A percentile compares a stretch with the other conserved stretches of the same genome.
These are phyloP conservation scores for Noccaea caerulescens DNA, from an alignment of 345 rosid genomes.

Conservation along the genomic window DNA sequence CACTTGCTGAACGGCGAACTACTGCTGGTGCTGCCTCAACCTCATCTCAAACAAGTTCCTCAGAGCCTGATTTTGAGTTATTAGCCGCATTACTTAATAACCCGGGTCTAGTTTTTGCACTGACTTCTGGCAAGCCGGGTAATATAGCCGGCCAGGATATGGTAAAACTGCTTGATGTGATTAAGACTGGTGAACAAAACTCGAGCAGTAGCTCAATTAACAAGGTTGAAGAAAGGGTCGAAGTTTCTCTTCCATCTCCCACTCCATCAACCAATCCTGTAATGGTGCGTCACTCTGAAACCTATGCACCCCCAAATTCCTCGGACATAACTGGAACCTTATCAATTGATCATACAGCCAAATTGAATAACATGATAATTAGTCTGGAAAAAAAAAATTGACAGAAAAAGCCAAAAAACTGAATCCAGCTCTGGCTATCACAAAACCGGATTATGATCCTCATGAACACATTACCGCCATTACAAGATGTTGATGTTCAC, in stretches of 20 bases:
- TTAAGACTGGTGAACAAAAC: slow-evolving; percentile 38
- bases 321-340: background rate
- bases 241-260: slow-evolving; percentile 95
- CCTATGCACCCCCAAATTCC: slow-evolving; percentile 40
- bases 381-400: background rate
- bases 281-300: slow-evolving; percentile 83
- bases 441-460: background rate
- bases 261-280: slow-evolving; percentile 87
- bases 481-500: background rate
- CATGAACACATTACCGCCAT: background rate
- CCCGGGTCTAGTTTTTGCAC: slow-evolving; percentile 86
- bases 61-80: slow-evolving; percentile 90
- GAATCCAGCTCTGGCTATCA: background rate
- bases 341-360: slow-evolving; percentile 3
- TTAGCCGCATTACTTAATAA: slow-evolving; percentile 91
- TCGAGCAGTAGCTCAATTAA: slow-evolving; percentile 32
- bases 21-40: slow-evolving; percentile 43
- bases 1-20: slow-evolving; percentile 47
- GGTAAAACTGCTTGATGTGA: slow-evolving; percentile 63
- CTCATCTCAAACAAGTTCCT: slow-evolving; percentile 45
- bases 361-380: slow-evolving; percentile 13
- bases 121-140: slow-evolving; percentile 81
- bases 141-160: slow-evolving; percentile 68
- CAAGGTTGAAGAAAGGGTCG: slow-evolving; percentile 66
- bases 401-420: background rate